Evolutionary conservation across 2,329 filamentous ascomycete species (phyloP), one percentile per base, ranked within the genome.

Genomic region (Grosmannia penicillata): DNA sequence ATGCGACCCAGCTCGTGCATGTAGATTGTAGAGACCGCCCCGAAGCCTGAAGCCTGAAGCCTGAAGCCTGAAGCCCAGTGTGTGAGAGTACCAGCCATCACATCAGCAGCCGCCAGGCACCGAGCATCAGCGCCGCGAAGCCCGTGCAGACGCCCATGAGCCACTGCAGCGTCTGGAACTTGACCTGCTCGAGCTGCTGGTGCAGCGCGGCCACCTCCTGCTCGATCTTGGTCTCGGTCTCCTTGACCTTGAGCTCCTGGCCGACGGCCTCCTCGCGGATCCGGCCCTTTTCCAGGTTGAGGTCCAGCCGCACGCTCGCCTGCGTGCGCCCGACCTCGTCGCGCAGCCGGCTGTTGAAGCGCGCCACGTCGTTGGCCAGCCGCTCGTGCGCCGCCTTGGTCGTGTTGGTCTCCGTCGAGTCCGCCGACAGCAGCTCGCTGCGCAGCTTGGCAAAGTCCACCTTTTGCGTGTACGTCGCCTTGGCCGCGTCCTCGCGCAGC

Each of bases 141-240:
- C 75, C 75, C 1, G 74, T 78, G 51, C 72, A 74, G 28, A 82
- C 84, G 54, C 80, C 87, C 79, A 96, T 95, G 48, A 98, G 65
- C 91, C 91, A 98, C 66, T 98, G 91, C 57, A 98, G 60, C 26
- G 91, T 96, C 55, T 86, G 85, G 61, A 96, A 96, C 68, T 98
- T 98, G 58, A 98, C 91, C 48, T 85, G 82, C 63, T 98, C 91
- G 34, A 98, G 69, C 62, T 93, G 80, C 66, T 96, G 91, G 48
- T 85, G 69, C 54, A 98, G 58, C 24, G 82, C 81, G 29, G 89
- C 89, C 38, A 91, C 86, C 66, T 96, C 91, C 62, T 96, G 89
- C 66, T 98, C 91, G 52, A 98, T 96, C 61, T 93, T 79, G 41
- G 87, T 94, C 65, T 98, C 91, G 11, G 91, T 96, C 70, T 98